Conservation (phyloP, 2,329 filamentous ascomycete species). For the Phialocephala sp. region DNA sequence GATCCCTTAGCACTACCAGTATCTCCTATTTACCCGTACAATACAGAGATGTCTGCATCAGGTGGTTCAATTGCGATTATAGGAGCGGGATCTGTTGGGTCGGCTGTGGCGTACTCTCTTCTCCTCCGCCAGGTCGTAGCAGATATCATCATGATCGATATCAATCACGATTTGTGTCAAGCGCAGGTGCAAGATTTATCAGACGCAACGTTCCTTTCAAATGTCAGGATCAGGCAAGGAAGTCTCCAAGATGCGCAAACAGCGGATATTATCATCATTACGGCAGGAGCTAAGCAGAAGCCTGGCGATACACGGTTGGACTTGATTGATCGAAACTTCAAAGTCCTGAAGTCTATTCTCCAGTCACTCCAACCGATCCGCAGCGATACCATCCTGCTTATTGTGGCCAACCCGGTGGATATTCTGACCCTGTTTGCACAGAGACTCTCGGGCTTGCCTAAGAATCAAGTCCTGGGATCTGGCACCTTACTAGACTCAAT, state of each 20-base stretch:
- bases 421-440: constrained; percentile 57
- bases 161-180: constrained; percentile 51
- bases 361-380: constrained; percentile 54
- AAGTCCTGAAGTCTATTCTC: constrained; percentile 54
- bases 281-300: constrained; percentile 56
- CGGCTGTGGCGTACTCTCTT: constrained; percentile 56
- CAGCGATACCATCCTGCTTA: constrained; percentile 53
- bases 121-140: constrained; percentile 55
- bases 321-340: constrained; percentile 54
- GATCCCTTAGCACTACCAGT: background rate
- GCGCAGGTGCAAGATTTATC: constrained; percentile 58
- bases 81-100: constrained; percentile 57
- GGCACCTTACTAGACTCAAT: constrained; percentile 60
- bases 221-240: constrained; percentile 52
- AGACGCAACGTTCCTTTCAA: constrained; percentile 54
- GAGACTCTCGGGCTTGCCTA: constrained; percentile 53
- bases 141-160: constrained; percentile 60
- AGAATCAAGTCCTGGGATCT: constrained; percentile 56
- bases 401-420: constrained; percentile 62
- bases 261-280: constrained; percentile 60
- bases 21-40: background rate
- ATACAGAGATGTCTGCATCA: constrained; percentile 20
- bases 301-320: constrained; percentile 50
- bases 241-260: constrained; percentile 55
- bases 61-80: constrained; percentile 51